Base-by-base conservation (phyloP, 129 eudicot genomes). In the Arctium minus region DNA sequence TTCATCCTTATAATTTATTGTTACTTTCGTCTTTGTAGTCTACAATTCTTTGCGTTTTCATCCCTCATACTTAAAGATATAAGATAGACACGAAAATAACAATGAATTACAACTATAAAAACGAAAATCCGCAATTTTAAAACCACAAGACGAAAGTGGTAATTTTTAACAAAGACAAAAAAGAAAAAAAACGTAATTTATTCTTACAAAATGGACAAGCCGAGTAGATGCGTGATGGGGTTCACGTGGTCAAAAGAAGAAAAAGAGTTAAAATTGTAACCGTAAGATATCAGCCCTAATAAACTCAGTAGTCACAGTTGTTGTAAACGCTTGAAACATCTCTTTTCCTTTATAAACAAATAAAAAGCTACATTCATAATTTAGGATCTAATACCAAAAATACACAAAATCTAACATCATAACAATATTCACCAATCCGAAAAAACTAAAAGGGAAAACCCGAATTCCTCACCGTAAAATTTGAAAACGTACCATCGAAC, bases 231-330 rank as follows among this genome's bases (percentile, higher is more conserved):
- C 11, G 15, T 12, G 60, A 48, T 27, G 12, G 70, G 64, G 77
- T 32, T 73, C 72, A 80, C 33, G 30, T 75, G 85, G 32, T 82
- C 81, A 48, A 31, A 82, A 35, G 75, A 8, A 8, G 56, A 11
- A 46, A 4, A 46, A 11, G 67, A 3, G 67, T 64, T 22, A 22
- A 22, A 22, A 22, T 22, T 22, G 27, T 22, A 0, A 22, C 27
- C 27, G 27, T 4, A 22, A 22, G 27, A 22, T 22, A 22, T 22
- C 27, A 22, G 27, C 27, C 27, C 27, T 22, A 22, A 22, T 22
- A 22, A 22, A 22, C 27, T 22, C 27, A 22, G 27, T 22, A 22
- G 27, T 22, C 27, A 22, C 27, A 22, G 27, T 22, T 22, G 27
- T 22, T 22, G 27, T 33, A 33, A 33, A 33, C 36, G 3, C 3